These are phyloP conservation scores for Draba incana DNA, from an alignment of 345 rosid species.

Conservation along the genomic window DNA sequence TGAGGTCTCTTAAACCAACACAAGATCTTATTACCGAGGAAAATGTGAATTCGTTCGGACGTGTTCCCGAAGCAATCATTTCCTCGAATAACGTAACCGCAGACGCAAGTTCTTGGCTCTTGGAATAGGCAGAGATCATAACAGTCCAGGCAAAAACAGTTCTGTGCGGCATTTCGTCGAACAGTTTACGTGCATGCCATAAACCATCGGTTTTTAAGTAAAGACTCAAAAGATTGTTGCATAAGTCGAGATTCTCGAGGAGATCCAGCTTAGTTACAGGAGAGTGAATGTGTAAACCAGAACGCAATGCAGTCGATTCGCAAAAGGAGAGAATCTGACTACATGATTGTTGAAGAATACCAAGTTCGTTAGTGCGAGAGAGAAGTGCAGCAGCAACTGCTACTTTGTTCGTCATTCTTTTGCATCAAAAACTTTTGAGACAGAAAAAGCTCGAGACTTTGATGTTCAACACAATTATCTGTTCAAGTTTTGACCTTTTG, in stretches of 20 bases:
- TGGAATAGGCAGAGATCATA: slow-evolving; percentile 54
- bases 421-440: slow-evolving; percentile 7
- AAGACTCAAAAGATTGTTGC: slow-evolving; percentile 62
- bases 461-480: not conserved
- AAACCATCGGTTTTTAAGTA: slow-evolving; percentile 50
- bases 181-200: slow-evolving; percentile 53
- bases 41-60: slow-evolving; percentile 68
- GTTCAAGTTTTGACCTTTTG: not conserved
- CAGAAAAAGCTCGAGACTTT: slow-evolving; percentile 15
- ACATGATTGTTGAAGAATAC: slow-evolving; percentile 50
- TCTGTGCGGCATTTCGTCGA: slow-evolving; percentile 71
- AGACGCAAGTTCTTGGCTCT: slow-evolving; percentile 44
- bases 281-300: slow-evolving; percentile 61
- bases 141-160: slow-evolving; percentile 75
- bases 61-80: slow-evolving; percentile 49
- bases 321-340: slow-evolving; percentile 49
- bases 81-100: slow-evolving; percentile 50
- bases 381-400: slow-evolving; percentile 29
- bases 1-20: slow-evolving; percentile 49
- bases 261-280: slow-evolving; percentile 58
- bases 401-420: slow-evolving; percentile 28
- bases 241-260: slow-evolving; percentile 49
- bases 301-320: slow-evolving; percentile 50
- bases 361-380: slow-evolving; percentile 36
- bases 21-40: slow-evolving; percentile 59